phyloP scores from a whole-genome alignment of 2,329 filamentous ascomycete genomes.

The Fusarium liriodendri region DNA sequence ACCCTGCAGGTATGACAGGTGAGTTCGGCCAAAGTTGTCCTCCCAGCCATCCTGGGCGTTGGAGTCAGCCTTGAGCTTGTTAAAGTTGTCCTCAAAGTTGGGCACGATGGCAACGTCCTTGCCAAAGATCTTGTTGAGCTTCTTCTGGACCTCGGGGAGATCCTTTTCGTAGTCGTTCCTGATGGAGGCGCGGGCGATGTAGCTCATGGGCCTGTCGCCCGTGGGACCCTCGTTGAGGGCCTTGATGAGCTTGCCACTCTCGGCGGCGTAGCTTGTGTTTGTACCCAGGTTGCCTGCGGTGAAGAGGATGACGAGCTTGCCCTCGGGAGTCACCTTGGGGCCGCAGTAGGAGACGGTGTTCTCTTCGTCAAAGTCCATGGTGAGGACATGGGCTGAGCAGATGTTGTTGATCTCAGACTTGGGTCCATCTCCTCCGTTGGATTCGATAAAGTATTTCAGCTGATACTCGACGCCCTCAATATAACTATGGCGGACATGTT shows the following conservation, averaged over 20 bases:
- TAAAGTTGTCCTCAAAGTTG: slow-evolving; percentile 59
- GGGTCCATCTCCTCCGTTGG: slow-evolving; percentile 50
- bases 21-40: slow-evolving; percentile 54
- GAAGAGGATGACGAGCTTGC: slow-evolving; percentile 63
- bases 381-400: slow-evolving; percentile 55
- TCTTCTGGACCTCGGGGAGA: slow-evolving; percentile 51
- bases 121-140: slow-evolving; percentile 53
- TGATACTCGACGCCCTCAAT: slow-evolving; percentile 54
- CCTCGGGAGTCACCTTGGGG: slow-evolving; percentile 53
- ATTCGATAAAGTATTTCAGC: slow-evolving; percentile 53
- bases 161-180: slow-evolving; percentile 55
- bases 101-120: slow-evolving; percentile 59
- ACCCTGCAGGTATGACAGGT: slow-evolving; percentile 57
- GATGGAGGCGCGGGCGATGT: slow-evolving; percentile 56
- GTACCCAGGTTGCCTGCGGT: slow-evolving; percentile 53
- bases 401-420: slow-evolving; percentile 62
- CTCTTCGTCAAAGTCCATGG: slow-evolving; percentile 58
- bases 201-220: slow-evolving; percentile 52
- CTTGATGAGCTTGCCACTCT: slow-evolving; percentile 51
- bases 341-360: slow-evolving; percentile 58
- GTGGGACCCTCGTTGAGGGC: slow-evolving; percentile 60
- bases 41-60: slow-evolving; percentile 54
- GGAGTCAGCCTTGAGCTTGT: slow-evolving; percentile 51
- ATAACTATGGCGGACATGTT: slow-evolving; percentile 52
- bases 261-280: slow-evolving; percentile 56